A percentile compares a stretch with the other conserved stretches of the same genome.
phyloP scores from a whole-genome alignment of 176 grass and related monocot genomes.

The Aegilops umbellulata region DNA sequence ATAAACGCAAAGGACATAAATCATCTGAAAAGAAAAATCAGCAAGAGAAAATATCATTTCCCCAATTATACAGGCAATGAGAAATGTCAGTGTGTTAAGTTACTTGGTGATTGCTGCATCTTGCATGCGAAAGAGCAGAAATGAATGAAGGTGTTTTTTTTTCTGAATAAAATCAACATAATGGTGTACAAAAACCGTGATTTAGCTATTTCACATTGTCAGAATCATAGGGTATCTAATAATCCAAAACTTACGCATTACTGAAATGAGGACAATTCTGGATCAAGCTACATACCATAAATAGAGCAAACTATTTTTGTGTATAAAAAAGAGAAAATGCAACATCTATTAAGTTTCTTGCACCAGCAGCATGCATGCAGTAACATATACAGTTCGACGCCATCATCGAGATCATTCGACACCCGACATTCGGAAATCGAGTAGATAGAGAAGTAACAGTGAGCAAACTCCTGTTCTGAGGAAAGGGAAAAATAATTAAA shows the following conservation, averaged over 20 bases:
- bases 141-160: neutral
- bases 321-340: no score
- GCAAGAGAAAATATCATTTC: neutral
- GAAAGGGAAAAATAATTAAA: no score
- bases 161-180: neutral
- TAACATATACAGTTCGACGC: no score
- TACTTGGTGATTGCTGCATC: no score
- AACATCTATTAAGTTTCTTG: no score
- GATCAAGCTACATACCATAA: neutral
- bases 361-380: no score
- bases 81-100: neutral
- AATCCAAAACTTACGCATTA: neutral
- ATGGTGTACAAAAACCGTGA: neutral
- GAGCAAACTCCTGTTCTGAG: no score
- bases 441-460: no score
- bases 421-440: no score
- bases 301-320: no score
- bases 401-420: no score
- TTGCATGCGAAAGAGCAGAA: no score
- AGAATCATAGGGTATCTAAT: neutral
- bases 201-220: neutral
- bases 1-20: constrained; percentile 91
- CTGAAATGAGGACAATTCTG: neutral
- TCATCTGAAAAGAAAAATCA: constrained; percentile 55
- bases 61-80: neutral